Conservation (phyloP, 257 asterid genomes). For the Nicotiana obtusifolia region DNA sequence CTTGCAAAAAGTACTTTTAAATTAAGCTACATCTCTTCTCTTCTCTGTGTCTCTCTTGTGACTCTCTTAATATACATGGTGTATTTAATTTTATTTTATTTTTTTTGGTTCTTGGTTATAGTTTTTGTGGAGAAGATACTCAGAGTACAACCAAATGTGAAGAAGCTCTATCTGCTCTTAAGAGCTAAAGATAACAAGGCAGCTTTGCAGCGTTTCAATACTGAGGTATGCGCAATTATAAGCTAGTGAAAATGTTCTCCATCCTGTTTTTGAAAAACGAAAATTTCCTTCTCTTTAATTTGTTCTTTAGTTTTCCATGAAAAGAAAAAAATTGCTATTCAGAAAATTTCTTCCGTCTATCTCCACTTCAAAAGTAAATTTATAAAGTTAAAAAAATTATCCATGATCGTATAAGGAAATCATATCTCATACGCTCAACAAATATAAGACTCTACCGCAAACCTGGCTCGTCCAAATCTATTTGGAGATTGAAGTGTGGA, state of each 20-base stretch:
- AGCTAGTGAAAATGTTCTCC: neutral
- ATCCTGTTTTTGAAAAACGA: neutral
- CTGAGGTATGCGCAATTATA: constrained; percentile 30
- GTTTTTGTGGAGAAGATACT: constrained; percentile 52
- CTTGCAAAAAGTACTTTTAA: constrained; percentile 34
- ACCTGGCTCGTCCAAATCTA: too few relatives aligned
- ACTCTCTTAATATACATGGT: neutral
- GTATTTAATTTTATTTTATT: too few relatives aligned
- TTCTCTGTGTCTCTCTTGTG: neutral
- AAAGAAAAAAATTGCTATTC: neutral
- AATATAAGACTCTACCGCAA: too few relatives aligned
- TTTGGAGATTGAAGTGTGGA: too few relatives aligned
- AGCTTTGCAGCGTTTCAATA: constrained; percentile 48
- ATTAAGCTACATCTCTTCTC: too few relatives aligned
- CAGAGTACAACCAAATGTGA: constrained; percentile 60
- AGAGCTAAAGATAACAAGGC: constrained; percentile 48
- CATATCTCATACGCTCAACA: too few relatives aligned
- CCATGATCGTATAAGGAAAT: too few relatives aligned
- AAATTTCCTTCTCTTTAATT: neutral
- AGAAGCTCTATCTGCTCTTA: constrained; percentile 47
- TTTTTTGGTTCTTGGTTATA: constrained; percentile 13
- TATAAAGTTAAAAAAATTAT: too few relatives aligned
- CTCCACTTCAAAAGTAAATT: too few relatives aligned
- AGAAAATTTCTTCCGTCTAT: neutral
- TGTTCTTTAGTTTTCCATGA: neutral